Conservation (phyloP, 164 flowering plant species). For the Aristolochia californica region DNA sequence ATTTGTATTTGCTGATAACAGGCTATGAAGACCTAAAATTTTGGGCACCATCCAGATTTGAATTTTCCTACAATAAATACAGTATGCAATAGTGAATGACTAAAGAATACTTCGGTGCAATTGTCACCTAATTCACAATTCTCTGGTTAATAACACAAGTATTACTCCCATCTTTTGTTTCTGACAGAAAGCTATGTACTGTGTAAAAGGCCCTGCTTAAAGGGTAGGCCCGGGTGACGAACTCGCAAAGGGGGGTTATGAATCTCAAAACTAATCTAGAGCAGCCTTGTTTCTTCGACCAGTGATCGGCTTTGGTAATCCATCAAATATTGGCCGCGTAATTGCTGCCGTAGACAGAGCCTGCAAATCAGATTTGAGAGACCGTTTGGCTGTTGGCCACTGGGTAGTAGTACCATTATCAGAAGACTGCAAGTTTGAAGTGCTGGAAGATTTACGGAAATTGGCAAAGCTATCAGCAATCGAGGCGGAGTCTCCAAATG, state of each 20-base stretch:
- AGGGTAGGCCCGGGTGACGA: not conserved
- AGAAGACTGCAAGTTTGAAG: constrained; percentile 55
- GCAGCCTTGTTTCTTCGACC: constrained; percentile 66
- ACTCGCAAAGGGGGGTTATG: not conserved
- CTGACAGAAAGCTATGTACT: not conserved
- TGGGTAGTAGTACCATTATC: constrained; percentile 26
- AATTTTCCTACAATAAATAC: no score
- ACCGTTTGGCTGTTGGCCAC: constrained; percentile 62
- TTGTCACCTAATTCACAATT: no score
- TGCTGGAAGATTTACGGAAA: constrained; percentile 74
- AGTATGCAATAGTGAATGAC: no score
- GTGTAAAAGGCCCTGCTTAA: not conserved
- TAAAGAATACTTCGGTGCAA: no score
- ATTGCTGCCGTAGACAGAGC: constrained; percentile 41
- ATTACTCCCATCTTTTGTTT: not conserved
- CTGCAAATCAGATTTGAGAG: constrained; percentile 58
- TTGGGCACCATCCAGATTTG: no score
- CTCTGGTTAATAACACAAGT: not conserved
- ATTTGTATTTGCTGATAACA: no score
- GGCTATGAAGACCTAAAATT: no score
- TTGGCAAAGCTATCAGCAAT: constrained; percentile 26
- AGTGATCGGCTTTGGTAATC: constrained; percentile 57
- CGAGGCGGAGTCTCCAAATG: constrained; percentile 26
- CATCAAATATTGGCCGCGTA: constrained; percentile 70
- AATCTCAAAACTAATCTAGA: constrained; percentile 33